phyloP scores from a whole-genome alignment of 306 rosid genomes.

The Medicago truncatula region DNA sequence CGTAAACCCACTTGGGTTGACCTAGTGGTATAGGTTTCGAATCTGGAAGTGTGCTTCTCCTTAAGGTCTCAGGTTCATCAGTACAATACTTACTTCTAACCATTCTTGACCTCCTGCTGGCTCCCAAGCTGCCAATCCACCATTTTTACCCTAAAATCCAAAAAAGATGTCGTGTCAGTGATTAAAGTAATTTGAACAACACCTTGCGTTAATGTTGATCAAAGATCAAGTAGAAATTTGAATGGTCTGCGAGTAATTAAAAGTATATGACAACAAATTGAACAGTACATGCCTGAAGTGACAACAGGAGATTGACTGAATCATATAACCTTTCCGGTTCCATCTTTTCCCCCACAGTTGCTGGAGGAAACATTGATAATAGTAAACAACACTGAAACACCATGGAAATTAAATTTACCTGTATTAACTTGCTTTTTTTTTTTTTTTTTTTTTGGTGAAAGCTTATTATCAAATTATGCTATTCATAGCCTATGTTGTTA shows the following conservation, averaged over 20 bases:
- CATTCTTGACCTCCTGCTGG: slow-evolving; percentile 63
- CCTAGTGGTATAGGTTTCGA: no score
- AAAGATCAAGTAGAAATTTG: not conserved
- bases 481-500: not conserved
- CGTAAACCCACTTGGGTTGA: no score
- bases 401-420: not conserved
- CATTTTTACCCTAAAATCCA: slow-evolving; percentile 66
- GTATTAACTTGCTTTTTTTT: not conserved
- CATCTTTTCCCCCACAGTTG: slow-evolving; percentile 76
- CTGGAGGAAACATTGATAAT: slow-evolving; percentile 60
- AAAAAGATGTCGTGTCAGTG: not conserved
- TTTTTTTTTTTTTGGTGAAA: not conserved
- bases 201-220: not conserved
- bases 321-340: slow-evolving; percentile 61
- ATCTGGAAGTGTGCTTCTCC: no score
- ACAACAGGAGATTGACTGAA: slow-evolving; percentile 65
- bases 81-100: slow-evolving; percentile 62
- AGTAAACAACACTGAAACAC: slow-evolving; percentile 67
- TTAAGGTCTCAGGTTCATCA: not conserved
- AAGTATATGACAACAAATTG: not conserved
- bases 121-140: slow-evolving; percentile 85
- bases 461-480: not conserved
- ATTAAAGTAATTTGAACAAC: not conserved
- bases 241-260: not conserved
- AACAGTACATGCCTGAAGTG: slow-evolving; percentile 59